These are phyloP conservation scores for Carex arenaria DNA, from an alignment of 202 grass and related monocot genomes.

Conservation along the genomic window DNA sequence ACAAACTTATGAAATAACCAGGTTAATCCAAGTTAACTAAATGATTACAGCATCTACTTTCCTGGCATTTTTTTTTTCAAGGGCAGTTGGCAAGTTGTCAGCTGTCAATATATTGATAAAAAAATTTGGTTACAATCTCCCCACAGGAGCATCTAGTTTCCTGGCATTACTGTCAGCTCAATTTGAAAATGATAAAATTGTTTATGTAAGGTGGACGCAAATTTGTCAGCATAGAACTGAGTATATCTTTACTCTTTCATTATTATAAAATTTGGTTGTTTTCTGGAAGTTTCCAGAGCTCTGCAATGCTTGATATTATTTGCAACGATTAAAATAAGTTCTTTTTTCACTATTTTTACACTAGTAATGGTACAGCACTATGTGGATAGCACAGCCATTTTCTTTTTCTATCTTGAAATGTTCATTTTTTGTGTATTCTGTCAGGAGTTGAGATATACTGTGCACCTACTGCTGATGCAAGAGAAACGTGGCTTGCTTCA, in stretches of 20 bases:
- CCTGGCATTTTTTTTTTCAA: not conserved
- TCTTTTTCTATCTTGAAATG: not conserved
- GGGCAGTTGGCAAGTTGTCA: too few species aligned
- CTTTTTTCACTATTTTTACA: not conserved
- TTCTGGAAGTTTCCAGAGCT: not conserved
- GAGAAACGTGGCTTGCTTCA: conserved; percentile 83
- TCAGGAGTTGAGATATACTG: conserved; percentile 89
- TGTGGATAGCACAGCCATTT: not conserved
- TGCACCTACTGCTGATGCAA: conserved; percentile 67
- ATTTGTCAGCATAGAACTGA: not conserved
- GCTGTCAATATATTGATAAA: too few species aligned
- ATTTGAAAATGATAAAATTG: not conserved
- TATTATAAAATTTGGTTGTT: not conserved
- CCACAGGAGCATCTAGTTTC: not conserved
- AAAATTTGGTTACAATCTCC: too few species aligned
- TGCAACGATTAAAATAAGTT: not conserved
- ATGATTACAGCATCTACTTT: not conserved
- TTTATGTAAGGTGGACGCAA: not conserved
- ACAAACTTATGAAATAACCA: not conserved
- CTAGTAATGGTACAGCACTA: not conserved
- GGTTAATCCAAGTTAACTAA: not conserved
- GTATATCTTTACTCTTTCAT: not conserved
- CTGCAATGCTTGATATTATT: not conserved
- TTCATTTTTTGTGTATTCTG: not conserved
- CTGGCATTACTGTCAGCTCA: not conserved